Conservation (phyloP, 192 early-diverging fungal genomes). For the Jimgerdemannia flammicorona region DNA sequence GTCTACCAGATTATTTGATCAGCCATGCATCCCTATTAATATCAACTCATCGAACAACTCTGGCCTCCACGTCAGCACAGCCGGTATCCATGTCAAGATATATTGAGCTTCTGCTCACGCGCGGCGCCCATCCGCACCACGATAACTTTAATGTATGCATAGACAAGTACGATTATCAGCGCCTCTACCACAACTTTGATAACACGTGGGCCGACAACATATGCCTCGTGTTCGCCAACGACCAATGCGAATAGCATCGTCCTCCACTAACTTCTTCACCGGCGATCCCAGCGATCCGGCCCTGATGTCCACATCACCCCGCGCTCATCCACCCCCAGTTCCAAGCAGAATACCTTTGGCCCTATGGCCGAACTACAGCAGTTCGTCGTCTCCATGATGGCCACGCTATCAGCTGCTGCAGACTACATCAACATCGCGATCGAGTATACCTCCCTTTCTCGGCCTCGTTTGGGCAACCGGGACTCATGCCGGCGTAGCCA, state of each 20-base stretch:
- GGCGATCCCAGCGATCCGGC: background rate
- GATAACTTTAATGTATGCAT: background rate
- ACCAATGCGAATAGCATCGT: background rate
- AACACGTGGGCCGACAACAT: background rate
- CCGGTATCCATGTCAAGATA: background rate
- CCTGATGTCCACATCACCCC: background rate
- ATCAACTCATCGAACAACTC: background rate
- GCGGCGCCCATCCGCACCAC: background rate
- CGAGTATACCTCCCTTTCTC: background rate
- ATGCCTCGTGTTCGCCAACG: too few relatives aligned
- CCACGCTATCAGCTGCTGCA: background rate
- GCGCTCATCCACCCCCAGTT: background rate
- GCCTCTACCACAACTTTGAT: background rate
- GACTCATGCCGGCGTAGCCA: background rate
- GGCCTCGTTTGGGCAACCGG: background rate
- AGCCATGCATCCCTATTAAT: background rate
- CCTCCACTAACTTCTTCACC: background rate
- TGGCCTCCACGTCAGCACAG: background rate
- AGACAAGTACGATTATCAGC: background rate
- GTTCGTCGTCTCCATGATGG: background rate
- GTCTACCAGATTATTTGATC: background rate
- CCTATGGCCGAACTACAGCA: background rate
- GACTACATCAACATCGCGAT: background rate
- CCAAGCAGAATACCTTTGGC: background rate
- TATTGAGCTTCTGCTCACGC: background rate